Evolutionary conservation across 768 basidiomycete species (phyloP).

Genomic region (Agaricus subrufescens): DNA sequence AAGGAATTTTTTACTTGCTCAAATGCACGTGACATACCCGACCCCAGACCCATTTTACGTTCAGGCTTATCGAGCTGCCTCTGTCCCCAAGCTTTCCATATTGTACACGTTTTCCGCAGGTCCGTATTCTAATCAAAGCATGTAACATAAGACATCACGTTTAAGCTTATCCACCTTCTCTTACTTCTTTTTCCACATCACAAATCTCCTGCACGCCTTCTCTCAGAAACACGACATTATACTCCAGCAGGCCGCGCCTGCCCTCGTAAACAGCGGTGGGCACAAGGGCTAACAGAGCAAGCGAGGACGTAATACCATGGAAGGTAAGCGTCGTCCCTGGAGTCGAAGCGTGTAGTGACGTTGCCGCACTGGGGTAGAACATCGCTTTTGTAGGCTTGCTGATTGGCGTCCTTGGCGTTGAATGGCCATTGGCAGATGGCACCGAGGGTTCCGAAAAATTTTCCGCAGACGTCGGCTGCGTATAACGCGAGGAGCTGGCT

Average conservation of each 20-base stretch:
- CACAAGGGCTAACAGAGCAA: constrained; percentile 67
- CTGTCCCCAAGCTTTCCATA: too few relatives aligned
- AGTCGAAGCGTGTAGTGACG: constrained; percentile 52
- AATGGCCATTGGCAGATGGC: constrained; percentile 18
- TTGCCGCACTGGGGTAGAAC: constrained; percentile 68
- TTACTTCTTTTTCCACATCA: constrained; percentile 61
- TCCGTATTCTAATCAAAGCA: too few relatives aligned
- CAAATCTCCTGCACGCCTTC: constrained; percentile 82
- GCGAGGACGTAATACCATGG: constrained; percentile 70
- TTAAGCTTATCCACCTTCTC: constrained; percentile 26
- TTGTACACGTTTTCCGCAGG: too few relatives aligned
- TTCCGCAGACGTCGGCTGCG: neutral
- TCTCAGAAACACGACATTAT: constrained; percentile 82
- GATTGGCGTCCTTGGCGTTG: constrained; percentile 15
- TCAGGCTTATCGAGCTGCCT: too few relatives aligned
- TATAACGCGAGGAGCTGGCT: constrained; percentile 2
- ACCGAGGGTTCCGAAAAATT: constrained; percentile 16
- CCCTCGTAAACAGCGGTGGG: constrained; percentile 71
- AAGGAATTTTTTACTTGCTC: constrained; percentile 31
- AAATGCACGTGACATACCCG: constrained; percentile 30
- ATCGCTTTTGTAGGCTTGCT: constrained; percentile 33
- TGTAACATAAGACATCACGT: neutral
- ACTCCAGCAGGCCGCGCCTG: constrained; percentile 74
- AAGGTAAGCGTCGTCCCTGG: constrained; percentile 79
- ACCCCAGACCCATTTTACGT: neutral